Base-by-base conservation (phyloP, 164 flowering plant genomes). In the Nelumbo lutea region DNA sequence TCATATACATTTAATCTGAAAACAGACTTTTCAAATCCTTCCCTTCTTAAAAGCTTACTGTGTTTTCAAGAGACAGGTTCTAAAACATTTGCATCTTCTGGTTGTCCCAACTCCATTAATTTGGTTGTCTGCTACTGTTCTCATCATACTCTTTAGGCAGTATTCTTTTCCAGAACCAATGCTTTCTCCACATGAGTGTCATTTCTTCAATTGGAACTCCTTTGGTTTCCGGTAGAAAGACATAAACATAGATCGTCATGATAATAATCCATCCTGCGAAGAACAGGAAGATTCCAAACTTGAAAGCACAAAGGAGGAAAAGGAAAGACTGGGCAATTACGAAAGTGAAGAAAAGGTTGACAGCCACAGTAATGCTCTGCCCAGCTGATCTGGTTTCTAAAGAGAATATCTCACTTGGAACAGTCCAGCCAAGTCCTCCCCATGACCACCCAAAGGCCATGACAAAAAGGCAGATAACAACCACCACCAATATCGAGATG, bases 391-490 rank as follows among this genome's bases (percentile, higher is more conserved):
- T 75, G 2, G 81, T 85, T 58, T 83, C 88, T 45, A 85, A 50
- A 2, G 88, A 78, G 66, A 85, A 85, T 66, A 83, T 85, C 76
- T 85, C 86, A 43, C 88, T 85, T 6, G 86, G 86, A 40, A 85
- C 86, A 0, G 86, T 83, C 88, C 88, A 85, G 14, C 88, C 88
- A 1, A 85, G 77, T 0, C 85, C 85, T 0, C 88, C 88, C 88
- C 86, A 85, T 42, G 88, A 85, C 85, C 85, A 81, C 15, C 86
- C 86, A 41, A 83, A 85, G 0, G 84, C 98, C 3, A 83, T 71
- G 3, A 93, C 98, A 60, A 90, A 93, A 41, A 88, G 78, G 82
- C 96, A 90, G 50, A 91, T 75, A 58, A 88, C 68, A 0, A 75
- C 64, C 73, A 94, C 97, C 51, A 94, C 93, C 44, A 87, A 38